These are phyloP conservation scores for Aleurites moluccanus DNA, from an alignment of 441 rosid species.

Conservation along the genomic window DNA sequence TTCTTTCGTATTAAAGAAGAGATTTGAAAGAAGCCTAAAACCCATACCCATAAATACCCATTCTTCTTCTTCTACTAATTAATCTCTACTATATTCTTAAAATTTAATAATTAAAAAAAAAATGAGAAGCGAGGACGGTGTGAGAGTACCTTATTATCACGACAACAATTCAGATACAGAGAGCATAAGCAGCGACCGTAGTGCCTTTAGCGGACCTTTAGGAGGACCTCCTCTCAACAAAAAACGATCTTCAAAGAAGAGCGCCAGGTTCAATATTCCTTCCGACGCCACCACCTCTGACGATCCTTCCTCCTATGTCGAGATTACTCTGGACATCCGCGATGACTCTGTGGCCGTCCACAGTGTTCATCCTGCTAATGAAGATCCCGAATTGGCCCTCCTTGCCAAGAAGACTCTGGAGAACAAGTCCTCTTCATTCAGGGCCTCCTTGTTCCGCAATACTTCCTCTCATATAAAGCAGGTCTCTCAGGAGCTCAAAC, in stretches of 20 bases:
- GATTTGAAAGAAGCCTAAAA: no score
- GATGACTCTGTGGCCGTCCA: slow-evolving; percentile 79
- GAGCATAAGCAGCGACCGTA: slow-evolving; percentile 55
- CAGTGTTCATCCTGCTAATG: slow-evolving; percentile 56
- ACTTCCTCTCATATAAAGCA: slow-evolving; percentile 63
- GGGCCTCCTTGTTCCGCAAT: slow-evolving; percentile 47
- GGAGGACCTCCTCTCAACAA: slow-evolving; percentile 29
- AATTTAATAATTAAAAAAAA: no score
- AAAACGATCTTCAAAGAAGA: slow-evolving; percentile 65
- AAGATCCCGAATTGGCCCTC: slow-evolving; percentile 68
- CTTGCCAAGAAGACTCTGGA: slow-evolving; percentile 62
- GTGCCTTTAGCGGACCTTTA: slow-evolving; percentile 63
- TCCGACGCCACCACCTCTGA: slow-evolving; percentile 24
- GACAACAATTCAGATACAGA: slow-evolving; percentile 69
- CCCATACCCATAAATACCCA: neutral
- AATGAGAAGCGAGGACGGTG: slow-evolving; percentile 39
- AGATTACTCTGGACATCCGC: slow-evolving; percentile 76
- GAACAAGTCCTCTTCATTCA: slow-evolving; percentile 44
- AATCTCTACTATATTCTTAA: neutral
- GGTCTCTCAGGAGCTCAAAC: slow-evolving; percentile 72
- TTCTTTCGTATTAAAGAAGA: no score
- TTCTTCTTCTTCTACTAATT: neutral
- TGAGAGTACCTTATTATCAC: slow-evolving; percentile 31
- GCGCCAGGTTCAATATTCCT: slow-evolving; percentile 68
- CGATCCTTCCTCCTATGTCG: slow-evolving; percentile 55